Base-by-base conservation (phyloP, 208 protist species). In the Lotmaria passim region DNA sequence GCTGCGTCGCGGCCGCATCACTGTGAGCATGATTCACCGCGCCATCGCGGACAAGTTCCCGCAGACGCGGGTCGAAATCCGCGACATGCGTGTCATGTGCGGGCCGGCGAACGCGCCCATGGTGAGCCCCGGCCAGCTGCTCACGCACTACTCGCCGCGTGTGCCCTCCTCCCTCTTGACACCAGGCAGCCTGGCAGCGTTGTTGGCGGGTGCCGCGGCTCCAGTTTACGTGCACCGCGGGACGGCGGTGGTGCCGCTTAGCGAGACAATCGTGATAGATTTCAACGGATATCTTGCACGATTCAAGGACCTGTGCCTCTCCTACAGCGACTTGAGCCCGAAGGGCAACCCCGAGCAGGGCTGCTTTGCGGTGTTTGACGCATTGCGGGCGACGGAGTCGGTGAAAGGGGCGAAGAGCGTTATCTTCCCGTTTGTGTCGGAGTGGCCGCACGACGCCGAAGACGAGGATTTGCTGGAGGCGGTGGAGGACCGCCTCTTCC, bases 61-160 rank as follows among this genome's bases (percentile, higher is more conserved):
- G 3, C 43, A 78, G 26, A 84, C 84, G 58, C 77, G 68, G 2
- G 77, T 96, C 21, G 77, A 79, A 12, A 78, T 90, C 17, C 77
- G 90, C 17, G 91, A 95, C 64, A 93, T 74, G 23, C 87, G 91
- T 1, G 79, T 80, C 21, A 75, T 79, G 51, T 79, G 56, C 28
- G 63, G 55, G 14, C 38, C 71, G 3, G 33, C 52, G 31, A 81
- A 79, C 46, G 67, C 69, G 44, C 82, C 83, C 3, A 95, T 96
- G 91, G 91, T 87, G 67, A 92, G 91, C 48, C 94, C 94, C 36
- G 94, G 94, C 3, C 94, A 97, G 75, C 64, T 97, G n/a, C 79
- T 97, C 38, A 97, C 91, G 7, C 94, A 97, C 72, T 97, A 97
- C 78, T 87, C 92, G 11, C 94, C 94, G 0, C 64, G 62, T 55